Conservation (phyloP, 306 rosid species). For the Psophocarpus tetragonolobus region DNA sequence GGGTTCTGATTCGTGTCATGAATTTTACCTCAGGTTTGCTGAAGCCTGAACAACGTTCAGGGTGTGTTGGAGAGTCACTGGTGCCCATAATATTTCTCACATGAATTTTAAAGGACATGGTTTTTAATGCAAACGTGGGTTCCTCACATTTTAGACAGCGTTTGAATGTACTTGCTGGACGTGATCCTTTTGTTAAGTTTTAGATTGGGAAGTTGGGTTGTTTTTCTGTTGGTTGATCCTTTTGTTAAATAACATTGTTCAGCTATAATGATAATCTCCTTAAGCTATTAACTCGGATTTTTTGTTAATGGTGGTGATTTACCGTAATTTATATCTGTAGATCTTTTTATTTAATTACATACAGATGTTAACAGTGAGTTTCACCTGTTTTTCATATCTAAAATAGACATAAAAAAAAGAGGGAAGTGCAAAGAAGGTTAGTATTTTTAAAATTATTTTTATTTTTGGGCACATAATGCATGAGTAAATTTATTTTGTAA, state of each 20-base stretch:
- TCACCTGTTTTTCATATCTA: too few species aligned
- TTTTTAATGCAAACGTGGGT: slow-evolving; percentile 8
- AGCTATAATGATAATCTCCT: not conserved
- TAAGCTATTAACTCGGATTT: too few species aligned
- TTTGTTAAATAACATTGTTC: slow-evolving; percentile 29
- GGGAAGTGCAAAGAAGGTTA: too few species aligned
- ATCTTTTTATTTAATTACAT: too few species aligned
- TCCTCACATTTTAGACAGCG: not conserved
- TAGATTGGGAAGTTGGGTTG: slow-evolving; percentile 17
- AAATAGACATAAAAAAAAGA: too few species aligned
- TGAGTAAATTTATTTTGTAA: too few species aligned
- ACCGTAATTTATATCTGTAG: too few species aligned
- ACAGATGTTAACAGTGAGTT: too few species aligned
- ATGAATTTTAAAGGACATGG: slow-evolving; percentile 9
- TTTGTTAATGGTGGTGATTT: too few species aligned
- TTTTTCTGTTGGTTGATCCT: not conserved
- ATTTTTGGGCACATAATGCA: too few species aligned
- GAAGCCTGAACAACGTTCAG: slow-evolving; percentile 25
- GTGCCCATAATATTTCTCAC: not conserved
- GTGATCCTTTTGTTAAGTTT: too few species aligned
- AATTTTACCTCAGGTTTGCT: slow-evolving; percentile 35
- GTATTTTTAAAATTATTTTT: too few species aligned
- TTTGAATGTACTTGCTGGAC: slow-evolving; percentile 31
- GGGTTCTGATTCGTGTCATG: not conserved
- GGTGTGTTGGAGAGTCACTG: slow-evolving; percentile 2